Evolutionary conservation across 495 filamentous ascomycete genomes (phyloP).

Genomic region (Aspergillus bertholletiae): DNA sequence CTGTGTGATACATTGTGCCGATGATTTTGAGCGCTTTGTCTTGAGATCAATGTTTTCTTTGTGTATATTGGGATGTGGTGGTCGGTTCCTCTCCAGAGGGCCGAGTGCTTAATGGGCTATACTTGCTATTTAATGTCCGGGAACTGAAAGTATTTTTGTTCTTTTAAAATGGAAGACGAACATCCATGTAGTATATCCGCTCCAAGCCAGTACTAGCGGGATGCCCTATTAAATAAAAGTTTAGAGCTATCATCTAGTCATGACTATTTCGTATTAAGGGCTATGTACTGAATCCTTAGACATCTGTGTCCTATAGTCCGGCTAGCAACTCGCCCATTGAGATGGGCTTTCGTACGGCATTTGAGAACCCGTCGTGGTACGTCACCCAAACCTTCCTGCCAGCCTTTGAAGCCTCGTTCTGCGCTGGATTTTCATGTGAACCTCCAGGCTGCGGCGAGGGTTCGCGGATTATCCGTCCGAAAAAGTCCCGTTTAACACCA

Average conservation of each 20-base stretch:
- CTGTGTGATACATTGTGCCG: not conserved
- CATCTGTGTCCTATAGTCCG: constrained; percentile 23
- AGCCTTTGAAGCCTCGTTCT: constrained; percentile 32
- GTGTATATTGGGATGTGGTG: no score
- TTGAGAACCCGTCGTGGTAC: constrained; percentile 94
- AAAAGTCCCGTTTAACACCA: constrained; percentile 81
- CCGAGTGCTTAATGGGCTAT: no score
- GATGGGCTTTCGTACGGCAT: constrained; percentile 91
- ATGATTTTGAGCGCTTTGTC: no score
- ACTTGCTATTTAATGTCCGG: no score
- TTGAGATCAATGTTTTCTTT: no score
- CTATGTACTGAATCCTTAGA: not conserved
- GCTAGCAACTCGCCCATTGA: constrained; percentile 78
- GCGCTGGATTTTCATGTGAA: constrained; percentile 11
- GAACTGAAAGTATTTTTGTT: no score
- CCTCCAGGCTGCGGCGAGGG: constrained; percentile 29
- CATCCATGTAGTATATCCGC: no score
- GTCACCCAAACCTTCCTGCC: constrained; percentile 81
- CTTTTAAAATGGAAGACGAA: no score
- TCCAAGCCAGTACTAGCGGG: no score
- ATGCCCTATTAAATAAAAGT: not conserved
- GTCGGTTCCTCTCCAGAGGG: no score
- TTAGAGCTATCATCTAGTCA: not conserved
- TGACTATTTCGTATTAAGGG: not conserved
- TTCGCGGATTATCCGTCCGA: constrained; percentile 66